Base-by-base conservation (phyloP, 1,284 basidiomycete species). In the Taiwanofungus camphoratus region DNA sequence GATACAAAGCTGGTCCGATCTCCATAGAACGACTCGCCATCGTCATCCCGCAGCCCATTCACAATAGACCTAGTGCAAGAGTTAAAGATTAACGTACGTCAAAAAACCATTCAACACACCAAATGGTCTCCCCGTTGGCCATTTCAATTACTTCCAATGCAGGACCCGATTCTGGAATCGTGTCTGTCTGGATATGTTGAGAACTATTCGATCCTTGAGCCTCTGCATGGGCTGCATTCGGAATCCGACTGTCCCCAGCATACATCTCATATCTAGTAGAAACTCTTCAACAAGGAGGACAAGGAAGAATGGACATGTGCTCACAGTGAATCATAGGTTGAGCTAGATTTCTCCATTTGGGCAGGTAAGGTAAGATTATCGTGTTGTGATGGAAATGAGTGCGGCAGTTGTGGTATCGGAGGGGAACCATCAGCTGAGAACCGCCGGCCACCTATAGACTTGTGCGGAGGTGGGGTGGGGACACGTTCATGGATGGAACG, bases 251-350 rank as follows among this genome's bases (percentile, higher is more conserved):
- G 52, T 86, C 83, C 39, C 76, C 76, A 36, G 76, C 66, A 59
- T 88, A 88, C 79, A 86, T 84, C 31, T 89, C 87, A 58, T 87
- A 88, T 51, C 86, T 89, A n/a, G n/a, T n/a, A n/a, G 53, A 39
- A 44, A 55, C 52, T 53, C 46, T 9, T 22, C 19, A 23, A 27
- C 4, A 22, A 12, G 31, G 15, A 45, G 32, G 4, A 33, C 15
- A 5, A 11, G 26, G 15, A 11, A 12, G 29, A 13, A 18, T 41
- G 46, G 13, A 16, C 15, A 42, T 46, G 18, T 40, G 72, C 85
- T 70, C 58, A 87, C 86, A 87, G 63, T 9, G 83, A 86, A 55
- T 88, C 87, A 55, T 87, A 84, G 8, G 76, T 68, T 21, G 80
- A 83, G 55, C 65, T 78, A 20, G 77, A 73, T 58, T 82, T 80